Conservation (phyloP, 345 rosid genomes). For the Corchorus capsularis region DNA sequence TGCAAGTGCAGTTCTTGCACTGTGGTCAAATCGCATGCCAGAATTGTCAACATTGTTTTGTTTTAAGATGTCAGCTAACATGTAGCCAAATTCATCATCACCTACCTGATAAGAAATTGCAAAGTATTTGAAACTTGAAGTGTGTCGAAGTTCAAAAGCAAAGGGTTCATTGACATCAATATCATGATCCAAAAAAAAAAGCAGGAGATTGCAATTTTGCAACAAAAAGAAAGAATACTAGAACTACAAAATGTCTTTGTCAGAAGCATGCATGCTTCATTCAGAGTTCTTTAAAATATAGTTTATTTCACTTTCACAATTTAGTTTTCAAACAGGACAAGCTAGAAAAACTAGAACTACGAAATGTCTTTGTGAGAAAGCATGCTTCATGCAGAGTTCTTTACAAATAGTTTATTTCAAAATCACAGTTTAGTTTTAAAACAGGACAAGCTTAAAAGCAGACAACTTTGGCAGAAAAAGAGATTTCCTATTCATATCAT, state of each 20-base stretch:
- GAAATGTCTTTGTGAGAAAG: neutral
- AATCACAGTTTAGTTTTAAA: neutral
- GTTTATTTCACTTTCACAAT: neutral
- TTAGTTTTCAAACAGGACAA: neutral
- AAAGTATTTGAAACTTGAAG: neutral
- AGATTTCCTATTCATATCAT: neutral
- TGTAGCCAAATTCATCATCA: constrained; percentile 92
- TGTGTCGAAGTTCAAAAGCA: neutral
- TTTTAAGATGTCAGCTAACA: constrained; percentile 78
- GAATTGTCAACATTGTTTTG: constrained; percentile 80
- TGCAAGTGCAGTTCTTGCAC: constrained; percentile 89
- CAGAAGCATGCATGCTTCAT: neutral
- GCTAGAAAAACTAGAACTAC: neutral
- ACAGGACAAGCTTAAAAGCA: neutral
- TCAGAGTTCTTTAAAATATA: neutral
- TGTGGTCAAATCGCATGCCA: constrained; percentile 74
- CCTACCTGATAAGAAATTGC: constrained; percentile 46
- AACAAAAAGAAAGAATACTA: neutral
- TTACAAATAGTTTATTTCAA: neutral
- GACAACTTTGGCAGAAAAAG: neutral
- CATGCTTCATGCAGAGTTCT: neutral
- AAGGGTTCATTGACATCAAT: neutral
- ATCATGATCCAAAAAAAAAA: constrained; percentile 16
- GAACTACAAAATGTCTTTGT: neutral
- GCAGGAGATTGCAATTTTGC: constrained; percentile 9